A percentile compares a stretch with the other conserved stretches of the same genome.
Conservation (phyloP, 768 basidiomycete genomes). For the Lactarius sp. region DNA sequence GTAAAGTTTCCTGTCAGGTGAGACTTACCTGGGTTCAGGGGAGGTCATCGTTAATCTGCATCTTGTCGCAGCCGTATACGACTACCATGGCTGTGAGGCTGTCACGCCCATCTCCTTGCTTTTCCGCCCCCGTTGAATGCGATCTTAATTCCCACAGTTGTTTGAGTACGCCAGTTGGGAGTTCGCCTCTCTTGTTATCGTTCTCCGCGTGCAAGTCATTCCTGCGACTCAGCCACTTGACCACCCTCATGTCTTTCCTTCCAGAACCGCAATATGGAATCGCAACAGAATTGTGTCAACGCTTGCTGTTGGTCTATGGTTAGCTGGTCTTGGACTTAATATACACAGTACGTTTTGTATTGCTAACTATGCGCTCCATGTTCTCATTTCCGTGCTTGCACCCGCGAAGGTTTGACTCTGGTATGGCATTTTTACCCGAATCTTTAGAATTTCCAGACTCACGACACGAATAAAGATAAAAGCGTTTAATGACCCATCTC, state of each 20-base stretch:
- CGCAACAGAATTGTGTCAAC: background rate
- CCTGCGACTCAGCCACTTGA: background rate
- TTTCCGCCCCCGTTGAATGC: too few relatives aligned
- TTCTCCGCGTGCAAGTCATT: constrained; percentile 1
- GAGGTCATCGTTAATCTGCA: background rate
- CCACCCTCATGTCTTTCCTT: background rate
- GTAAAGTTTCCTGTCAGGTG: background rate
- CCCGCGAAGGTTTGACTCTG: background rate
- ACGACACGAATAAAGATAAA: background rate
- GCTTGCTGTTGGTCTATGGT: background rate
- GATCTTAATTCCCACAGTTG: background rate
- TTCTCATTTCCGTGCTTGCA: background rate
- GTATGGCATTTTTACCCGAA: background rate
- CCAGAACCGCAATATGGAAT: constrained; percentile 6
- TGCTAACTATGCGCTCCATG: background rate
- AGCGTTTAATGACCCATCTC: background rate
- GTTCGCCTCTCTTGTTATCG: constrained; percentile 4
- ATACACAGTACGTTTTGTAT: background rate
- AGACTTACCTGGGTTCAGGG: background rate
- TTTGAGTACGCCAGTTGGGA: background rate
- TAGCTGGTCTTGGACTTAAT: background rate
- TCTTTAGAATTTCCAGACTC: background rate
- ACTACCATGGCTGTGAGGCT: background rate
- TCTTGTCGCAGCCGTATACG: background rate
- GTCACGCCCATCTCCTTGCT: background rate